Evolutionary conservation across 2,329 filamentous ascomycete genomes (phyloP).

Genomic region (Nakataea oryzae): DNA sequence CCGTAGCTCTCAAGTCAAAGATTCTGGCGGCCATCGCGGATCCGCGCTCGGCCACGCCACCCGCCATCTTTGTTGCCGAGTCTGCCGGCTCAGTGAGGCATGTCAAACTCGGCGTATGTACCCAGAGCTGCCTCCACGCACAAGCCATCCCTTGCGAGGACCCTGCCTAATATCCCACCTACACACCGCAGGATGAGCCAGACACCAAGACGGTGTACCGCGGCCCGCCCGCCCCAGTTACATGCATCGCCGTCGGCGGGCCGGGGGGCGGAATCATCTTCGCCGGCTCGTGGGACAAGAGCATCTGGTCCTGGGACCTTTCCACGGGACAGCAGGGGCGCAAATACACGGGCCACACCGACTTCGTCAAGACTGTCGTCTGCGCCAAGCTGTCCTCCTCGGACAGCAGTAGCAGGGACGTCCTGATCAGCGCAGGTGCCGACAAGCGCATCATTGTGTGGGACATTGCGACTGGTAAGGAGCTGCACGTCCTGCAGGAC

Average conservation of each 20-base stretch:
- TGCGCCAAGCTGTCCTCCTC: conserved; percentile 44
- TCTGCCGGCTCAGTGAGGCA: conserved; percentile 72
- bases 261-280: conserved; percentile 52
- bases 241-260: conserved; percentile 60
- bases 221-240: conserved; percentile 71
- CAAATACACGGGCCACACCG: conserved; percentile 66
- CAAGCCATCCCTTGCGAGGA: neutral
- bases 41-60: conserved; percentile 42
- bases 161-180: neutral
- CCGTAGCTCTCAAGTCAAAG: conserved; percentile 75
- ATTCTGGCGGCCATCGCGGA: conserved; percentile 66
- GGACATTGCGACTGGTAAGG: conserved; percentile 57
- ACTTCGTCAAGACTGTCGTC: conserved; percentile 82
- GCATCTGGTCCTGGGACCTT: conserved; percentile 75
- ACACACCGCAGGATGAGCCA: conserved; percentile 14
- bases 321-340: conserved; percentile 40
- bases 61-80: conserved; percentile 66
- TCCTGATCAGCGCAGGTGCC: conserved; percentile 64
- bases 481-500: conserved; percentile 69
- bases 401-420: conserved; percentile 44
- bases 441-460: conserved; percentile 79
- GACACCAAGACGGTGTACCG: conserved; percentile 44
- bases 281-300: conserved; percentile 91
- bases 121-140: neutral
- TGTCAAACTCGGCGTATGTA: conserved; percentile 60